Base-by-base conservation (phyloP, 495 filamentous ascomycete genomes). In the Talaromyces stipitatus region DNA sequence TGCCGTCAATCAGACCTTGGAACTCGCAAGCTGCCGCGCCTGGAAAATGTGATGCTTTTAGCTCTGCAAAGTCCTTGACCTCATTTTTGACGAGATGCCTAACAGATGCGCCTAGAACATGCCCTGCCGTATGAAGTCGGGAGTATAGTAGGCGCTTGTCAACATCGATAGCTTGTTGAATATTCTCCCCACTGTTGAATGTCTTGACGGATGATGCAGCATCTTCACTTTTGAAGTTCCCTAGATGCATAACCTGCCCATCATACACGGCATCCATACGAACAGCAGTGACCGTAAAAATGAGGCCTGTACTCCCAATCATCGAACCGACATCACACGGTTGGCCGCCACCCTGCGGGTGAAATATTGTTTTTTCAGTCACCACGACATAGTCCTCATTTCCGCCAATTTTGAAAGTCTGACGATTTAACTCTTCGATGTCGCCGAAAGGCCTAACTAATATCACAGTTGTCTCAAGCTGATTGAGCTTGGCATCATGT, bases 261-360 rank as follows among this genome's bases (percentile, higher is more conserved):
- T 72, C 67, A 32, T 68, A 52, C 4, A 69, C 62, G 32, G 70
- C 68, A 63, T 73, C 73, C 61, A 66, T 69, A 50, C 82, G 82
- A 20, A 79, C 82, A 11, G 73, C 66, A 2, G 65, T 68, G 26
- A 85, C 82, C 14, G 68, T 58, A 62, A 83, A 84, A 36, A 48
- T 64, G 4, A 60, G 30, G 1, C 63, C 60, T 36, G 63, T 56
- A 18, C 50, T 8, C 30, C 59, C 55, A 45, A 58, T 72, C 56
- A 87, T 83, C n/a, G 56, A 57, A 32, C 84, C 84, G 30, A 69
- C 71, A 54, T 87, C 84, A 7, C 76, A 80, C 27, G 84, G 84
- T 61, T 87, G 84, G 30, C 84, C 84, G 38, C 84, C 84, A 4
- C 84, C 84, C 66, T 87, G 83, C 2, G 81, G 76, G 51, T 86